Evolutionary conservation across 345 rosid genomes (phyloP).

Genomic region (Microthlaspi erraticum): DNA sequence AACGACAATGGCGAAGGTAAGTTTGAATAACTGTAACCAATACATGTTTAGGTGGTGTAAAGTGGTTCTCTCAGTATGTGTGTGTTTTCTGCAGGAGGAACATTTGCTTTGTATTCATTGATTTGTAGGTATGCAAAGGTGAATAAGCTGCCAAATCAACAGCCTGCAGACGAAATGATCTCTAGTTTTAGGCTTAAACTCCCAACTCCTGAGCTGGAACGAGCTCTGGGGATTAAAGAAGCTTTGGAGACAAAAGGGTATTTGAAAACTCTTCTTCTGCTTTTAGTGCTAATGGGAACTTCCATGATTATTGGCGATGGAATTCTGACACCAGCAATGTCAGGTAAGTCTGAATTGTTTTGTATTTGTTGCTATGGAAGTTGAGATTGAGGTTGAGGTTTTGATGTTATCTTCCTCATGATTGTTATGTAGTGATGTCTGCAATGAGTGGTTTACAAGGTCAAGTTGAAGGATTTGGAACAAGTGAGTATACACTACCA

Average conservation of each 20-base stretch:
- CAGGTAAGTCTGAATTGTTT: constrained; percentile 55
- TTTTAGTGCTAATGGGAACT: constrained; percentile 94
- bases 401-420: constrained; percentile 1
- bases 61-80: constrained; percentile 48
- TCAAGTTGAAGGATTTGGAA: constrained; percentile 70
- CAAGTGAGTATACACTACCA: constrained; percentile 59
- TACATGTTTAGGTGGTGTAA: constrained; percentile 38
- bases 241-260: constrained; percentile 69
- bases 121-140: constrained; percentile 92
- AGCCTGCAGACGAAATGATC: constrained; percentile 90
- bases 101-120: constrained; percentile 90
- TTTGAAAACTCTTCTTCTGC: constrained; percentile 74
- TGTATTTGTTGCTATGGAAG: constrained; percentile 21
- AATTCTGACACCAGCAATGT: constrained; percentile 93
- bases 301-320: constrained; percentile 99
- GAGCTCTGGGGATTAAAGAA: constrained; percentile 85
- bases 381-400: not conserved
- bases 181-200: constrained; percentile 89
- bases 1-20: constrained; percentile 96
- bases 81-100: constrained; percentile 75
- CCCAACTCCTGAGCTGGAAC: constrained; percentile 92
- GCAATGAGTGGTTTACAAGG: constrained; percentile 96
- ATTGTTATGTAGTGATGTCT: constrained; percentile 80
- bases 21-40: no score
- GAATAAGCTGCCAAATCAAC: constrained; percentile 87